Evolutionary conservation across 768 basidiomycete species (phyloP).

Genomic region (Leccinum disarticulatum): DNA sequence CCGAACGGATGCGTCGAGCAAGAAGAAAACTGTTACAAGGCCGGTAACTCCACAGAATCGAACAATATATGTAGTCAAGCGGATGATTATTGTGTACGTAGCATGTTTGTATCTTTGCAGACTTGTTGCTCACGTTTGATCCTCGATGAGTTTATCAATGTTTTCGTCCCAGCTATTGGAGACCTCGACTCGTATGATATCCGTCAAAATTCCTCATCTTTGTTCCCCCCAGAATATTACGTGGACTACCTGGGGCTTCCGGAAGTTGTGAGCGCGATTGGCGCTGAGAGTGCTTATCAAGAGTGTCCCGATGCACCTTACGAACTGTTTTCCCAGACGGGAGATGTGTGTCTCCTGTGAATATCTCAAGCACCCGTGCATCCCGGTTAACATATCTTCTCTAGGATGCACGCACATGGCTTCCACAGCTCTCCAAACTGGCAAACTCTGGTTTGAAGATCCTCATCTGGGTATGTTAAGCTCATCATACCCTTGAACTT

Average conservation of each 20-base stretch:
- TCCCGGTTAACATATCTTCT: neutral
- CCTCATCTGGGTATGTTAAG: slow-evolving; percentile 39
- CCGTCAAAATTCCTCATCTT: slow-evolving; percentile 48
- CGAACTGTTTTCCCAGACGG: slow-evolving; percentile 46
- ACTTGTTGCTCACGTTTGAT: neutral
- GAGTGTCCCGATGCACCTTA: slow-evolving; percentile 50
- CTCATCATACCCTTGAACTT: neutral
- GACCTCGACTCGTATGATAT: slow-evolving; percentile 56
- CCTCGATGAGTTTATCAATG: slow-evolving; percentile 39
- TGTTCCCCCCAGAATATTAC: slow-evolving; percentile 60
- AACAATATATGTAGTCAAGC: slow-evolving; percentile 51
- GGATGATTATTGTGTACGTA: slow-evolving; percentile 55
- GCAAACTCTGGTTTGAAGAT: slow-evolving; percentile 38
- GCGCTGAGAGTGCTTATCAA: slow-evolving; percentile 48
- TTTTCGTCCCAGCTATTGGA: slow-evolving; percentile 52
- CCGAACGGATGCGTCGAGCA: slow-evolving; percentile 53
- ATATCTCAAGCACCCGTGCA: neutral
- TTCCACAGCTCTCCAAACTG: slow-evolving; percentile 37
- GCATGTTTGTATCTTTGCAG: neutral
- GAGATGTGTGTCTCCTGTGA: slow-evolving; percentile 46
- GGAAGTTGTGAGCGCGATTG: slow-evolving; percentile 45
- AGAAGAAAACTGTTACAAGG: slow-evolving; percentile 55
- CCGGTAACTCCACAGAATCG: slow-evolving; percentile 46
- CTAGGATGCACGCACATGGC: slow-evolving; percentile 37
- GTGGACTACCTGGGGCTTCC: slow-evolving; percentile 43